These are phyloP conservation scores for Backusella luteola DNA, from an alignment of 192 early-diverging fungal genomes.

Conservation along the genomic window DNA sequence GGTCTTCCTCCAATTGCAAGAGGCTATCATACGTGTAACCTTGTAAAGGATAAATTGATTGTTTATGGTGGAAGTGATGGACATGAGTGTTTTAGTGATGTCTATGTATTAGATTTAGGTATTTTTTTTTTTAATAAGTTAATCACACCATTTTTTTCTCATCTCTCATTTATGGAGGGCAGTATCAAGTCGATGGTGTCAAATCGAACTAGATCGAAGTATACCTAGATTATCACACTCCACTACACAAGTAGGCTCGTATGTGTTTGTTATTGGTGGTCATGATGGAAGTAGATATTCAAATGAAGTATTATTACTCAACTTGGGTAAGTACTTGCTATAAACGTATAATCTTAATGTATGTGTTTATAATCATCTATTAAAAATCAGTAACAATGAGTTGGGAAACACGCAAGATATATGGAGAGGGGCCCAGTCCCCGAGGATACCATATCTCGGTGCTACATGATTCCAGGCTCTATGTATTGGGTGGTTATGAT, in stretches of 20 bases:
- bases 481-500: slow-evolving; percentile 87
- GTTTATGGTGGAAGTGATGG: slow-evolving; percentile 90
- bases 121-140: not conserved
- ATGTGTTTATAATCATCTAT: not conserved
- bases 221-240: slow-evolving; percentile 81
- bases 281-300: slow-evolving; percentile 87
- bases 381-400: slow-evolving; percentile 62
- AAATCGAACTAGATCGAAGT: slow-evolving; percentile 59
- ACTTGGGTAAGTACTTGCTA: slow-evolving; percentile 53
- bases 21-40: slow-evolving; percentile 86
- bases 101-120: slow-evolving; percentile 61
- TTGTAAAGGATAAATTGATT: slow-evolving; percentile 78
- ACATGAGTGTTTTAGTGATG: slow-evolving; percentile 73
- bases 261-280: slow-evolving; percentile 85
- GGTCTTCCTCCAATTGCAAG: slow-evolving; percentile 73
- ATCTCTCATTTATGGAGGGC: not conserved
- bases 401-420: slow-evolving; percentile 79
- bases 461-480: slow-evolving; percentile 76
- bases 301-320: slow-evolving; percentile 79
- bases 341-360: not conserved
- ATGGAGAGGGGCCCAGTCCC: slow-evolving; percentile 59
- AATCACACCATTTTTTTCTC: not conserved
- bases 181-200: slow-evolving; percentile 56
- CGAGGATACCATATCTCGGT: slow-evolving; percentile 85
- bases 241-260: slow-evolving; percentile 85